Evolutionary conservation across 2,329 filamentous ascomycete species (phyloP).

Genomic region (Talaromyces sp.): DNA sequence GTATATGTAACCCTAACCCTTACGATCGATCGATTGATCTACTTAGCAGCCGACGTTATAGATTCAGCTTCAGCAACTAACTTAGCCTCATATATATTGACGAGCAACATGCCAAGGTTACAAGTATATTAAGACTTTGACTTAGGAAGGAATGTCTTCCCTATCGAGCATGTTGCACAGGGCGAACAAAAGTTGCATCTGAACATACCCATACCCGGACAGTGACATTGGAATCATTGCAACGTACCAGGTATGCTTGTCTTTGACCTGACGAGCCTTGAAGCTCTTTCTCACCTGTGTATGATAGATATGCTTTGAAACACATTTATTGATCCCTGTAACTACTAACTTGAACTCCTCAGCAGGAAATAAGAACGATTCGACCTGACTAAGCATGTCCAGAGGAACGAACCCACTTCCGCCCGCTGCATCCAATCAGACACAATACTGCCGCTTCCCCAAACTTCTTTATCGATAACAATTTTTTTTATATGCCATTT

Average conservation of each 20-base stretch:
- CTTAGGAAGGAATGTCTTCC: background rate
- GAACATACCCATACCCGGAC: slow-evolving; percentile 3
- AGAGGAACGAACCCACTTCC: background rate
- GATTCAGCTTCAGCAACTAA: too few species aligned
- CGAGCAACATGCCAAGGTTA: background rate
- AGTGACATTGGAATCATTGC: background rate
- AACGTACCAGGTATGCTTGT: background rate
- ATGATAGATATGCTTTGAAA: too few species aligned
- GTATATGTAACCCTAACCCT: background rate
- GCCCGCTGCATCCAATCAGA: background rate
- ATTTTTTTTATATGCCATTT: slow-evolving; percentile 13
- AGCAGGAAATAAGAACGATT: too few species aligned
- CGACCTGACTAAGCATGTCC: too few species aligned
- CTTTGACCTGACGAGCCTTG: background rate
- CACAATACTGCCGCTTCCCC: background rate
- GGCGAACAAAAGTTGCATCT: background rate
- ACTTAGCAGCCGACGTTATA: too few species aligned
- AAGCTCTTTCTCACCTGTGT: too few species aligned
- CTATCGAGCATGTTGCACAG: background rate
- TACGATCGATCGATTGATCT: too few species aligned
- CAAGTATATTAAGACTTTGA: background rate
- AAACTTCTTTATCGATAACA: slow-evolving; percentile 14
- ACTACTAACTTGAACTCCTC: too few species aligned
- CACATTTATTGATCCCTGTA: too few species aligned
- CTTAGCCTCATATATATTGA: background rate